Conservation (phyloP, 2,329 filamentous ascomycete genomes). For the Ophiostoma sp. region DNA sequence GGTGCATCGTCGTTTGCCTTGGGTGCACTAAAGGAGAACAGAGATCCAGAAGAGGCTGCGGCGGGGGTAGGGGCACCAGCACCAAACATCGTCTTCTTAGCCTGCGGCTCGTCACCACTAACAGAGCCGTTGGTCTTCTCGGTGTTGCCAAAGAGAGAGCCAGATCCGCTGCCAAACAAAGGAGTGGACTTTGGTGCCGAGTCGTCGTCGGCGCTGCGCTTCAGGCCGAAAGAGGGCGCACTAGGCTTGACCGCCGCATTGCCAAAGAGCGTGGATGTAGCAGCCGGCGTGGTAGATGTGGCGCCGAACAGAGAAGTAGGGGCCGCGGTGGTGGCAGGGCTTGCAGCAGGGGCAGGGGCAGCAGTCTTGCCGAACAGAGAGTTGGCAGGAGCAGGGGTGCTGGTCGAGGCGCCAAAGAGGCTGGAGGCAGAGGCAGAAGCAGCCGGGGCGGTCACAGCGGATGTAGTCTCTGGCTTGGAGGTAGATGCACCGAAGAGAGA, state of each 20-base stretch:
- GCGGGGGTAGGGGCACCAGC: slow-evolving; percentile 8
- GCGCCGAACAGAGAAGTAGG: slow-evolving; percentile 17
- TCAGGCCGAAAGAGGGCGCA: background rate
- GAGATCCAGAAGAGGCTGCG: slow-evolving; percentile 13
- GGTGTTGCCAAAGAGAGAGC: slow-evolving; percentile 23
- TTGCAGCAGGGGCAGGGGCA: background rate
- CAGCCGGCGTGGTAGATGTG: slow-evolving; percentile 20
- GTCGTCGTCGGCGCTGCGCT: slow-evolving; percentile 22
- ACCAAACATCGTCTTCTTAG: slow-evolving; percentile 32
- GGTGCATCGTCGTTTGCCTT: slow-evolving; percentile 20
- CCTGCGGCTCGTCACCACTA: slow-evolving; percentile 23
- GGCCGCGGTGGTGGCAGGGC: background rate
- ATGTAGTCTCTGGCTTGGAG: slow-evolving; percentile 16
- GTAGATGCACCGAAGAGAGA: slow-evolving; percentile 13
- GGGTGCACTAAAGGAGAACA: slow-evolving; percentile 24
- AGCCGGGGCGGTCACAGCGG: slow-evolving; percentile 13
- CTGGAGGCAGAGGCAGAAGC: background rate
- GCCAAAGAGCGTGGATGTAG: slow-evolving; percentile 40
- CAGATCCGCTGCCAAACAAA: background rate
- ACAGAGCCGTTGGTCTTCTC: slow-evolving; percentile 24
- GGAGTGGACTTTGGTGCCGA: slow-evolving; percentile 12
- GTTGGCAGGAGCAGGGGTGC: slow-evolving; percentile 18
- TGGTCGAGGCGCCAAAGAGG: background rate
- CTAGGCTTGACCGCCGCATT: slow-evolving; percentile 33
- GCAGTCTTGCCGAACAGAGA: slow-evolving; percentile 23